Evolutionary conservation across 1,284 basidiomycete species (phyloP).

Genomic region (Prillingera fragicola): DNA sequence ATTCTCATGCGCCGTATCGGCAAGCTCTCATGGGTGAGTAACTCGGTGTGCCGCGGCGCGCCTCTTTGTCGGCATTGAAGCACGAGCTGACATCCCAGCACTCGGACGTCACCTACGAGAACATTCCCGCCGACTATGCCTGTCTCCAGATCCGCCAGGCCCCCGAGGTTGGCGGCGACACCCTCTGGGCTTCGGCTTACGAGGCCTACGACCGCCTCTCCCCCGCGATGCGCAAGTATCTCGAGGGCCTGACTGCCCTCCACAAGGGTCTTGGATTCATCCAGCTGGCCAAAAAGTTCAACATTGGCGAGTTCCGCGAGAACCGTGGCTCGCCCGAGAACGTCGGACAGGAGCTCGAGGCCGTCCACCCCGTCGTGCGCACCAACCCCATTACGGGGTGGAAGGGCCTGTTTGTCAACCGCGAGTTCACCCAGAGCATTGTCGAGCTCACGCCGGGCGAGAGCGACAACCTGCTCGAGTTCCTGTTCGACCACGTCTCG

Average conservation of each 20-base stretch:
- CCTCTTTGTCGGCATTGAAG: not conserved
- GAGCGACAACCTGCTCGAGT: slow-evolving; percentile 41
- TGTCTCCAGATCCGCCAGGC: slow-evolving; percentile 58
- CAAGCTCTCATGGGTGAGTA: slow-evolving; percentile 3
- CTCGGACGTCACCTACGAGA: slow-evolving; percentile 64
- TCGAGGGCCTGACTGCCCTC: slow-evolving; percentile 57
- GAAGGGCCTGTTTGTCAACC: slow-evolving; percentile 69
- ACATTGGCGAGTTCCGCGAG: slow-evolving; percentile 7
- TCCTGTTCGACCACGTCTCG: slow-evolving; percentile 48
- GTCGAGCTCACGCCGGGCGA: slow-evolving; percentile 59
- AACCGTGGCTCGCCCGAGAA: slow-evolving; percentile 58
- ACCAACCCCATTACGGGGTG: slow-evolving; percentile 61
- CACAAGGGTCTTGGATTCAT: slow-evolving; percentile 57
- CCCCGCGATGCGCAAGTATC: slow-evolving; percentile 54
- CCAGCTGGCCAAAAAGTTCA: slow-evolving; percentile 29
- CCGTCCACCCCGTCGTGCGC: slow-evolving; percentile 57
- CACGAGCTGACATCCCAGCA: slow-evolving; percentile 9
- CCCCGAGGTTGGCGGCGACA: slow-evolving; percentile 51
- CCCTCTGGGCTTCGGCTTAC: slow-evolving; percentile 53
- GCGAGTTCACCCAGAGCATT: slow-evolving; percentile 59
- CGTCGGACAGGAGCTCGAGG: slow-evolving; percentile 55
- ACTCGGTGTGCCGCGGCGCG: no score
- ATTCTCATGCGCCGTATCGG: slow-evolving; percentile 12
- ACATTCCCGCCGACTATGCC: slow-evolving; percentile 59
- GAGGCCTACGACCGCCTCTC: slow-evolving; percentile 62